phyloP scores from a whole-genome alignment of 176 grass and related monocot species.

The Luzula sylvatica region DNA sequence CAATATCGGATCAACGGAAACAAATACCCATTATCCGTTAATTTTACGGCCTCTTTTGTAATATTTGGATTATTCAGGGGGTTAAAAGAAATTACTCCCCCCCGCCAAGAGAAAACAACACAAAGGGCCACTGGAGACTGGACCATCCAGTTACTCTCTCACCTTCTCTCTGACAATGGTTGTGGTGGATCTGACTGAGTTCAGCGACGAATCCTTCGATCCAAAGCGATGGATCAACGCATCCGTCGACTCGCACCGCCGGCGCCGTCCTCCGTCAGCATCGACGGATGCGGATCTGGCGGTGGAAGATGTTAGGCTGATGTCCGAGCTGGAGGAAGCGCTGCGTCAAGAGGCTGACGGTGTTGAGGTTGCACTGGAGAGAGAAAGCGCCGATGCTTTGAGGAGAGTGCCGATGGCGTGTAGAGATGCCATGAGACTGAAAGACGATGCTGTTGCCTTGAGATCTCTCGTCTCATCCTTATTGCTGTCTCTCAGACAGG shows the following conservation, averaged over 20 bases:
- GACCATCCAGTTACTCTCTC: not conserved
- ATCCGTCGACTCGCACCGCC: slow-evolving; percentile 10
- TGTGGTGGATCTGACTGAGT: slow-evolving; percentile 74
- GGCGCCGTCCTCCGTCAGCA: not conserved
- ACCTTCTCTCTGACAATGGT: slow-evolving; percentile 36
- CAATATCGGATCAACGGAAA: too few species aligned
- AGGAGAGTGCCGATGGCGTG: slow-evolving; percentile 82
- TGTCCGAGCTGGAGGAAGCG: slow-evolving; percentile 79
- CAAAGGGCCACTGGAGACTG: too few species aligned
- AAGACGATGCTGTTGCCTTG: slow-evolving; percentile 67
- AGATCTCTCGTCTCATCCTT: slow-evolving; percentile 61
- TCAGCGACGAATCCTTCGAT: slow-evolving; percentile 76
- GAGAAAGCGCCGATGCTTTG: slow-evolving; percentile 79
- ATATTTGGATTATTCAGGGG: too few species aligned
- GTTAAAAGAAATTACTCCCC: too few species aligned
- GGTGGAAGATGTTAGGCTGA: slow-evolving; percentile 48
- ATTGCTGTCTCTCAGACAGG: slow-evolving; percentile 52
- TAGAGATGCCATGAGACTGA: slow-evolving; percentile 75
- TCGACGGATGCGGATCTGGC: not conserved
- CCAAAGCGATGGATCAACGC: slow-evolving; percentile 98
- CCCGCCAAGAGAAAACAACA: too few species aligned
- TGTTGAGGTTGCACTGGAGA: slow-evolving; percentile 56
- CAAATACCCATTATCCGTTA: too few species aligned
- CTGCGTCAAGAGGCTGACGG: slow-evolving; percentile 73
- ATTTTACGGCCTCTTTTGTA: too few species aligned